Base-by-base conservation (phyloP, 257 asterid genomes). In the Lavandula angustifolia region DNA sequence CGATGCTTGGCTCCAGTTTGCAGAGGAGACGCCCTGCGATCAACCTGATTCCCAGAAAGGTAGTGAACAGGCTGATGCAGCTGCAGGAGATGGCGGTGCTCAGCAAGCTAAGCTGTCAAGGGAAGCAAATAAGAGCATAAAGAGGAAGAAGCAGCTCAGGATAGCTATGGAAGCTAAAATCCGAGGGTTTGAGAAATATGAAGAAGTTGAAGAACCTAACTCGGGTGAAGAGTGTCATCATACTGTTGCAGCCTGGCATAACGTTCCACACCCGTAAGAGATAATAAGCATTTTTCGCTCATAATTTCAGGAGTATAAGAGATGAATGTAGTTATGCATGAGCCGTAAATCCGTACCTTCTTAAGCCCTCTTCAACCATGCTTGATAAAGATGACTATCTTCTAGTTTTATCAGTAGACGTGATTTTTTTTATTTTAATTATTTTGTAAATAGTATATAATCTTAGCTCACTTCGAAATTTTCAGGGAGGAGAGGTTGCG, bases 1-100 rank as follows among this genome's bases (percentile, higher is more conserved):
- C 68, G 98, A 92, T 82, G 96, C 98, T 33, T 89, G 98, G 98
- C 94, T 92, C 75, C 91, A 89, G 73, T 92, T 92, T 82, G 98
- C 98, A 1, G 91, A 87, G 69, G 80, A 81, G 70, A 74, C 16
- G 8, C 84, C 88, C 2, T 85, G 91, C 18, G 92, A 82, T 68
- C 85, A 81, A 12, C 79, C 86, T 3, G 92, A 85, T 37, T 72
- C 89, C 1, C 73, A 77, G 33, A 61, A 48, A 32, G 76, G 73
- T 32, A 52, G 79, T 7, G 80, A 76, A 71, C 81, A 85, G 38
- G 91, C 79, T 38, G 90, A 89, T 81, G 82, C 95, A 14, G 87
- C 91, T 48, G 70, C 78, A 3, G 92, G 80, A 17, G 92, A 87
- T 68, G 96, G 96, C 42, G 88, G 95, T 16, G 71, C 96, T 60